Evolutionary conservation across 495 filamentous ascomycete genomes (phyloP).

Genomic region (Trichodelitschia bisporula): DNA sequence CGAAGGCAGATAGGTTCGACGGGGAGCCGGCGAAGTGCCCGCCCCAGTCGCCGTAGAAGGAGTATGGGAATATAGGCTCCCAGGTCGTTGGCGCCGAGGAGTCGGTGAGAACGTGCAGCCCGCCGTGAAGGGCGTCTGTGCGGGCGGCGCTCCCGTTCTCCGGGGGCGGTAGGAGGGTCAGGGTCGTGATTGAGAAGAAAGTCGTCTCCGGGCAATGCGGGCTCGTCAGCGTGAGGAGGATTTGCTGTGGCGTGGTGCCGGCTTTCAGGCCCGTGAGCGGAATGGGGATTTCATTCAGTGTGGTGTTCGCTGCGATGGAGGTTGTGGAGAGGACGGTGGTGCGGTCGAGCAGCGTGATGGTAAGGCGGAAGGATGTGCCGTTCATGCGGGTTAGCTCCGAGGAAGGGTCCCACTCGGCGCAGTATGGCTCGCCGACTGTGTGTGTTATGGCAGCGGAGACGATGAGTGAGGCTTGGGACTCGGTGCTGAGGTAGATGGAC

Average conservation of each 20-base stretch:
- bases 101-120: constrained; percentile 19
- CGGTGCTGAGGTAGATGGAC: constrained; percentile 32
- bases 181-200: constrained; percentile 22
- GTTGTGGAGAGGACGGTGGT: constrained; percentile 2
- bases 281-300: constrained; percentile 21
- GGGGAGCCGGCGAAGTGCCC: constrained; percentile 22
- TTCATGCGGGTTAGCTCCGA: constrained; percentile 6
- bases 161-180: constrained; percentile 29
- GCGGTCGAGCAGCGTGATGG: neutral
- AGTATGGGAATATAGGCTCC: constrained; percentile 32
- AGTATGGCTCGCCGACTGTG: constrained; percentile 21
- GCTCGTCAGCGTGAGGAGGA: constrained; percentile 9
- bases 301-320: constrained; percentile 21
- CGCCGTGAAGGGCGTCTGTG: constrained; percentile 35
- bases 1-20: constrained; percentile 19
- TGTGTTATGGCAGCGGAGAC: constrained; percentile 31
- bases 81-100: constrained; percentile 15
- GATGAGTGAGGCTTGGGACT: constrained; percentile 29
- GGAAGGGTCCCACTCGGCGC: no score
- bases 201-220: constrained; percentile 17
- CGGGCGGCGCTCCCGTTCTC: constrained; percentile 32
- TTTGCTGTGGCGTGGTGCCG: constrained; percentile 20
- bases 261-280: constrained; percentile 21
- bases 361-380: neutral
- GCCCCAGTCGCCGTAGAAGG: constrained; percentile 36